Conservation (phyloP, 768 basidiomycete species). For the Agaricus subrufescens region DNA sequence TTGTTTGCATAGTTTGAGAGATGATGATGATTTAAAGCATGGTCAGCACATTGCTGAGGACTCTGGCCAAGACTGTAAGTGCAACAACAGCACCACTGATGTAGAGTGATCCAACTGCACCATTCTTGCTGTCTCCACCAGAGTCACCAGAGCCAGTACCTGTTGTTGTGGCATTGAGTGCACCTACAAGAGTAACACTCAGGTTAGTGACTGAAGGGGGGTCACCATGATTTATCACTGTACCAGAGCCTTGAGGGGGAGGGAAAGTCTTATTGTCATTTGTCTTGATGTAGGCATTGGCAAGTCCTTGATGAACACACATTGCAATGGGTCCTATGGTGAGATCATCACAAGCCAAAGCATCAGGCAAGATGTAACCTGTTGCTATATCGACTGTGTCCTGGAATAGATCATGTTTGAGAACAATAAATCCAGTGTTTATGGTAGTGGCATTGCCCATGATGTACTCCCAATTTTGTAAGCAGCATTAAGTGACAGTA, state of each 20-base stretch:
- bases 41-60: neutral
- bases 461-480: conserved; percentile 72
- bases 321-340: conserved; percentile 65
- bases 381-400: conserved; percentile 82
- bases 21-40: neutral
- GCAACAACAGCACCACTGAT: neutral
- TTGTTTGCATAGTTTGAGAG: neutral
- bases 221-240: neutral
- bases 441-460: conserved; percentile 54
- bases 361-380: conserved; percentile 82
- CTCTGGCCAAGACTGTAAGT: neutral
- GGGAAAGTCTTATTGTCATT: conserved; percentile 68
- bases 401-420: conserved; percentile 85
- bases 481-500: no score
- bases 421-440: conserved; percentile 79
- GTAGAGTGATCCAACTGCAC: neutral
- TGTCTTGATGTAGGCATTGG: conserved; percentile 79
- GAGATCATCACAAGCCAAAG: conserved; percentile 62
- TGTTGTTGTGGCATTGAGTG: neutral
- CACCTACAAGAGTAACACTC: neutral
- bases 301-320: conserved; percentile 55
- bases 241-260: conserved; percentile 23
- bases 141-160: neutral
- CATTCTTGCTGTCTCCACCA: neutral
- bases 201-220: neutral